Percentiles rank a stretch among this genome's conserved stretches.
Evolutionary conservation across 2,329 filamentous ascomycete genomes (phyloP).

Genomic region (Claviceps sorghi): DNA sequence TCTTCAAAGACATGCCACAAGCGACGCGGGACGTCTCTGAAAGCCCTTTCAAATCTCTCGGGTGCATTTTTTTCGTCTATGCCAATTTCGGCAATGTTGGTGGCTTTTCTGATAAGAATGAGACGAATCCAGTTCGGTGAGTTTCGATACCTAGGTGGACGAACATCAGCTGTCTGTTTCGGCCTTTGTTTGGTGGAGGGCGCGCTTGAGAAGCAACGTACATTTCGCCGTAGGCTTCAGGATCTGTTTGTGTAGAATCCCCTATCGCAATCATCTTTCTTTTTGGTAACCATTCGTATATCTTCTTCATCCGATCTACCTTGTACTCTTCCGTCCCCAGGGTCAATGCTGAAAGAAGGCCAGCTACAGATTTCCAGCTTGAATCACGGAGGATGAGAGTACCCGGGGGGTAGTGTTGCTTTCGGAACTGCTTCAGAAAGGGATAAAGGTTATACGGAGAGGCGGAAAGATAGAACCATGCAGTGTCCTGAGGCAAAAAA

Average conservation of each 20-base stretch:
- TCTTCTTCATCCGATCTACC: slow-evolving; percentile 60
- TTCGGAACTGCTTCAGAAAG: slow-evolving; percentile 63
- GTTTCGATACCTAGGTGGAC: slow-evolving; percentile 34
- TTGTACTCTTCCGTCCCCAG: slow-evolving; percentile 79
- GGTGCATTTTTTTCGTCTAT: slow-evolving; percentile 62
- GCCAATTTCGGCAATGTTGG: slow-evolving; percentile 52
- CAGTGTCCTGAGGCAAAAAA: slow-evolving; percentile 40
- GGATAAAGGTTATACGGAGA: slow-evolving; percentile 91
- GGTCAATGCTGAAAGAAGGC: slow-evolving; percentile 65
- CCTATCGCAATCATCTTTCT: slow-evolving; percentile 73
- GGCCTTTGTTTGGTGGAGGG: neutral
- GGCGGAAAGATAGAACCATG: slow-evolving; percentile 88
- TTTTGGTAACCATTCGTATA: slow-evolving; percentile 64
- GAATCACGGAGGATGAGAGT: slow-evolving; percentile 75
- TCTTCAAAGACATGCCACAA: slow-evolving; percentile 76
- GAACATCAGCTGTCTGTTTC: slow-evolving; percentile 5
- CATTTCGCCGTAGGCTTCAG: slow-evolving; percentile 75
- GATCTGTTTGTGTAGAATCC: slow-evolving; percentile 83
- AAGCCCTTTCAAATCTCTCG: slow-evolving; percentile 69
- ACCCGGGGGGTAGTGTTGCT: slow-evolving; percentile 56
- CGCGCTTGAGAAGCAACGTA: slow-evolving; percentile 26
- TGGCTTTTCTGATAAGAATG: slow-evolving; percentile 77
- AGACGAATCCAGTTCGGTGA: slow-evolving; percentile 64
- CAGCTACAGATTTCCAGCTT: slow-evolving; percentile 71
- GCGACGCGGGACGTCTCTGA: slow-evolving; percentile 53